Percentiles rank a stretch among this genome's conserved stretches.
phyloP scores from a whole-genome alignment of 208 protist genomes.

The Leishmania aethiopica region DNA sequence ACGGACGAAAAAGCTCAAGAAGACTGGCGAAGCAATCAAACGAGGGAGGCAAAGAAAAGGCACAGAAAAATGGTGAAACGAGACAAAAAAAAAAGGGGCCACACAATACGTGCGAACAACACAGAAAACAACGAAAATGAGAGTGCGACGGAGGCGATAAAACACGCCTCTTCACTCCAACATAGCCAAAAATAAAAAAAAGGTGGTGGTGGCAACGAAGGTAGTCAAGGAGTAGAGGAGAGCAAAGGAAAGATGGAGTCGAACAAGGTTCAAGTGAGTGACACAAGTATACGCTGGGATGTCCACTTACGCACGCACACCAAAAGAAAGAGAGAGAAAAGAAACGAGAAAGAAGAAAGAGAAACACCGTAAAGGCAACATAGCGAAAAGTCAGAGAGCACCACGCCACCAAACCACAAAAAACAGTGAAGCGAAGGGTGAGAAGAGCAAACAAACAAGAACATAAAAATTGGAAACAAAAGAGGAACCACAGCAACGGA shows the following conservation, averaged over 20 bases:
- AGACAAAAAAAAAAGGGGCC: background rate
- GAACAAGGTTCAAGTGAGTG: background rate
- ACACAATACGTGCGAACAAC: background rate
- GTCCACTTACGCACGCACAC: background rate
- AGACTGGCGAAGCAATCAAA: background rate
- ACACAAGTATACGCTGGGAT: conserved; percentile 1
- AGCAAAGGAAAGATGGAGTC: background rate
- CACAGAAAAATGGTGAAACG: background rate
- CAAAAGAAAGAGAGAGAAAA: background rate
- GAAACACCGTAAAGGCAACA: background rate
- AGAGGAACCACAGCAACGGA: no score
- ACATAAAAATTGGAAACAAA: background rate
- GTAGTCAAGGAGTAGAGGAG: background rate
- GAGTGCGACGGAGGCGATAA: background rate
- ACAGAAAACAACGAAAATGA: background rate
- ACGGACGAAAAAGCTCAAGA: background rate
- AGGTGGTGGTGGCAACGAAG: background rate
- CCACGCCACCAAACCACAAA: background rate
- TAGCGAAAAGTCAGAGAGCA: background rate
- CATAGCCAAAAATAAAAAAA: background rate
- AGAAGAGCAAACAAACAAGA: background rate
- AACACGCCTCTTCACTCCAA: conserved; percentile 5
- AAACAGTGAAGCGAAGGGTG: background rate
- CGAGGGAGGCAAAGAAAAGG: background rate
- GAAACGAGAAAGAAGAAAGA: background rate